These are phyloP conservation scores for Camillea tinctor DNA, from an alignment of 2,329 filamentous ascomycete genomes.

Conservation along the genomic window DNA sequence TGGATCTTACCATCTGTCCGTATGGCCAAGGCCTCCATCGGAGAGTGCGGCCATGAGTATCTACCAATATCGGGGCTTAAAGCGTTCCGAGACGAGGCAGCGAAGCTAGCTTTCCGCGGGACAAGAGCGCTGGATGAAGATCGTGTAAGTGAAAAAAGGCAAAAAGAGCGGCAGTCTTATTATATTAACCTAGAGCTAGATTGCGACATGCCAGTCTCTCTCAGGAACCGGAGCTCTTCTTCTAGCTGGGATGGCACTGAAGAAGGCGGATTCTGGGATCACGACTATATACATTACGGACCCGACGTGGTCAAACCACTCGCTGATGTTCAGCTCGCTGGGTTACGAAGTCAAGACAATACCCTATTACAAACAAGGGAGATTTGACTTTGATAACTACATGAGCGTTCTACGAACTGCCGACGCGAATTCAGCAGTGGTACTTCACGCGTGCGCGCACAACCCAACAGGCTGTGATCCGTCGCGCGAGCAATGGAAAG, in stretches of 20 bases:
- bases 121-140: slow-evolving; percentile 26
- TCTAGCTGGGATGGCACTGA: slow-evolving; percentile 34
- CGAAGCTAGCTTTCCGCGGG: slow-evolving; percentile 32
- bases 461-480: slow-evolving; percentile 44
- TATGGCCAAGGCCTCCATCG: slow-evolving; percentile 24
- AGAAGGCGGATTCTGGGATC: slow-evolving; percentile 23
- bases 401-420: slow-evolving; percentile 29
- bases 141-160: slow-evolving; percentile 24
- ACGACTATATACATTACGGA: slow-evolving; percentile 37
- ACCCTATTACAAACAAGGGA: slow-evolving; percentile 36
- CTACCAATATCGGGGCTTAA: slow-evolving; percentile 36
- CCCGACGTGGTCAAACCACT: slow-evolving; percentile 44
- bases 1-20: slow-evolving; percentile 40
- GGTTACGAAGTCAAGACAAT: slow-evolving; percentile 33
- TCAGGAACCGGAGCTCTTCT: slow-evolving; percentile 42
- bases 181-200: slow-evolving; percentile 3
- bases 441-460: slow-evolving; percentile 43
- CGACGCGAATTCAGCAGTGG: slow-evolving; percentile 26
- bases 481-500: slow-evolving; percentile 32
- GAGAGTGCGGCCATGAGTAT: slow-evolving; percentile 36
- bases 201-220: slow-evolving; percentile 33
- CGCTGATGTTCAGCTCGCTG: slow-evolving; percentile 34
- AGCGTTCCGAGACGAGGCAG: slow-evolving; percentile 32
- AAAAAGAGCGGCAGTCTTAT: neutral
- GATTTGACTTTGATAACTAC: slow-evolving; percentile 34